Evolutionary conservation across 768 basidiomycete genomes (phyloP).

Genomic region (Leccinum pellstonianum): DNA sequence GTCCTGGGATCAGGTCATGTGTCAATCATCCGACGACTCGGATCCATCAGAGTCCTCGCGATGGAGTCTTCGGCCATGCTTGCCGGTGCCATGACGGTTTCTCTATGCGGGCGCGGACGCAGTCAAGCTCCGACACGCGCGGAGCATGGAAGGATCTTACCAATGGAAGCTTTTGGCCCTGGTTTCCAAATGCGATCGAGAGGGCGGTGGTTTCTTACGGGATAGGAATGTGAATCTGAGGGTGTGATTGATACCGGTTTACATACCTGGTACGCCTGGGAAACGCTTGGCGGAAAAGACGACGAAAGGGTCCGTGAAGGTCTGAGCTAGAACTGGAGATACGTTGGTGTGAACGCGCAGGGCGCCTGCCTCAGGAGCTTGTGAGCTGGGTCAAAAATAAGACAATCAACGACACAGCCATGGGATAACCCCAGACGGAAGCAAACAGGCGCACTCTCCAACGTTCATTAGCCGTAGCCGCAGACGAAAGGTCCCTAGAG

Average conservation of each 20-base stretch:
- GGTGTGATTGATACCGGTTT: conserved; percentile 16
- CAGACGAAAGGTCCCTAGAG: conserved; percentile 76
- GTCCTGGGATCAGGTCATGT: conserved; percentile 23
- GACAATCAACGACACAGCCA: conserved; percentile 22
- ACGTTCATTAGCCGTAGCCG: conserved; percentile 88
- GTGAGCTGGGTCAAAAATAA: conserved; percentile 46
- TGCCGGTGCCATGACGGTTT: conserved; percentile 75
- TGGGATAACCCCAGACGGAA: conserved; percentile 13
- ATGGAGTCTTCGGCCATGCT: conserved; percentile 54
- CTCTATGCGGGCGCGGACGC: conserved; percentile 47
- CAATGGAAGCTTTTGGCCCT: conserved; percentile 86
- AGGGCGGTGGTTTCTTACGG: conserved; percentile 78
- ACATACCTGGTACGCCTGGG: conserved; percentile 85
- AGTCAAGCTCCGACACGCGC: conserved; percentile 21
- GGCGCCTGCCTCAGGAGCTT: conserved; percentile 71
- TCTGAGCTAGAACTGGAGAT: conserved; percentile 80
- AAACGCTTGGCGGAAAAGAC: conserved; percentile 94
- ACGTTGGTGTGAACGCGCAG: conserved; percentile 61
- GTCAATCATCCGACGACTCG: conserved; percentile 66
- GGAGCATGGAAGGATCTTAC: conserved; percentile 45
- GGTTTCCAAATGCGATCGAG: conserved; percentile 85
- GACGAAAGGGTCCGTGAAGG: conserved; percentile 78
- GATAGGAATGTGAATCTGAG: conserved; percentile 21
- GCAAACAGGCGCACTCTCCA: conserved; percentile 68
- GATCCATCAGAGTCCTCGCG: conserved; percentile 62